phyloP scores from a whole-genome alignment of 169 alveolate species.

The Cryptosporidium meleagridis region DNA sequence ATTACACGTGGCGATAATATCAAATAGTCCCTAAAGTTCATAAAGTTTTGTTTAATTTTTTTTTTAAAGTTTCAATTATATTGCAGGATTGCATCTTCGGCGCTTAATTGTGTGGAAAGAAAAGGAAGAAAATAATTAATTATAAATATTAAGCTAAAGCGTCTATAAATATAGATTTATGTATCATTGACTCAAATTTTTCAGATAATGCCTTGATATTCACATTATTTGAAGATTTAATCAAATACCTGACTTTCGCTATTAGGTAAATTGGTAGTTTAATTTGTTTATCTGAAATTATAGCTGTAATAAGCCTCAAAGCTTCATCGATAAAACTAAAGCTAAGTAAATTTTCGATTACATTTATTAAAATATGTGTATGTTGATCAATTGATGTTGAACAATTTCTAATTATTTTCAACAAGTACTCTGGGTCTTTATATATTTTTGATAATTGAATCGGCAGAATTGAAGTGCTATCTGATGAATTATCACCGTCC shows the following conservation, averaged over 20 bases:
- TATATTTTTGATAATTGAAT: background rate
- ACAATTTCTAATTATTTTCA: background rate
- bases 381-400: background rate
- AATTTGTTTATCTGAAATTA: background rate
- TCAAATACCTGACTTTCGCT: constrained; percentile 7
- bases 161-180: background rate
- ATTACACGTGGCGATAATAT: constrained; percentile 3
- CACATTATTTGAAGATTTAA: background rate
- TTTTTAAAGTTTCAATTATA: background rate
- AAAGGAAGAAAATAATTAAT: background rate
- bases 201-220: background rate
- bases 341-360: background rate
- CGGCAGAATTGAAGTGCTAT: background rate
- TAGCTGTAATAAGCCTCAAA: background rate
- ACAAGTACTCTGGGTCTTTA: constrained; percentile 15
- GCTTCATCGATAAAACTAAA: background rate
- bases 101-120: background rate
- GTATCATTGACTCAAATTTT: background rate
- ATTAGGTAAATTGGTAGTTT: background rate
- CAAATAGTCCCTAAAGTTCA: background rate
- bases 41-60: background rate
- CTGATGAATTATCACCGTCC: background rate
- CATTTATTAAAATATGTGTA: background rate
- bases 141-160: background rate
- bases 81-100: constrained; percentile 3